A percentile compares a stretch with the other conserved stretches of the same genome.
These are phyloP conservation scores for Zancudomyces culisetae DNA, from an alignment of 371 early-diverging fungal species.

Conservation along the genomic window DNA sequence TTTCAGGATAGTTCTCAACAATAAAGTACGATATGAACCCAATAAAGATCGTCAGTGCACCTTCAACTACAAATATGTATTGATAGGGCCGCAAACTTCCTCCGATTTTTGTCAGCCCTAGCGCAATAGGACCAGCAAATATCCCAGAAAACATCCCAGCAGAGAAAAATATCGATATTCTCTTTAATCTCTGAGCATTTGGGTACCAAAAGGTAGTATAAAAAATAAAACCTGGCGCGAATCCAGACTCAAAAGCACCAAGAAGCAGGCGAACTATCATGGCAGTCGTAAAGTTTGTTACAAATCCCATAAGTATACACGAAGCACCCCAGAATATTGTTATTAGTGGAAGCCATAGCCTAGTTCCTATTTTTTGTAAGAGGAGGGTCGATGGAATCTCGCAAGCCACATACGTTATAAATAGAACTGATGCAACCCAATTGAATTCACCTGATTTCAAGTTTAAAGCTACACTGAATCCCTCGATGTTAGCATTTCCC, in stretches of 20 bases:
- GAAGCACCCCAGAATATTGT: conserved; percentile 33
- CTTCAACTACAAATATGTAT: conserved; percentile 50
- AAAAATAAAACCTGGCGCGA: conserved; percentile 29
- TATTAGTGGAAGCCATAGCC: conserved; percentile 30
- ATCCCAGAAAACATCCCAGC: conserved; percentile 25
- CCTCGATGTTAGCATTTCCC: no score
- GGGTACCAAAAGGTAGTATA: conserved; percentile 22
- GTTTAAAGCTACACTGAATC: no score
- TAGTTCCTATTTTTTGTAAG: conserved; percentile 30
- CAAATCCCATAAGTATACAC: conserved; percentile 37
- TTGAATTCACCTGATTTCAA: no score
- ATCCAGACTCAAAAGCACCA: conserved; percentile 40
- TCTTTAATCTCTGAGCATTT: conserved; percentile 15
- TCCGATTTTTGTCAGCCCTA: conserved; percentile 31
- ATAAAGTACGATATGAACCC: conserved; percentile 34
- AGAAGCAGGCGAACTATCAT: conserved; percentile 32
- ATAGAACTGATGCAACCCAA: conserved; percentile 43
- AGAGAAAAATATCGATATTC: conserved; percentile 22
- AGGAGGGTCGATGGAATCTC: conserved; percentile 40
- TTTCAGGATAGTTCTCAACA: conserved; percentile 51
- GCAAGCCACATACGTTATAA: conserved; percentile 42
- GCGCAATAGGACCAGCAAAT: conserved; percentile 38
- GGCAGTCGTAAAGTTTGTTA: conserved; percentile 26
- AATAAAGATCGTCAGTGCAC: conserved; percentile 40
- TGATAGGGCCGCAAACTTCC: conserved; percentile 14